These are phyloP conservation scores for Microthyrium microscopicum DNA, from an alignment of 2,329 filamentous ascomycete genomes.

Conservation along the genomic window DNA sequence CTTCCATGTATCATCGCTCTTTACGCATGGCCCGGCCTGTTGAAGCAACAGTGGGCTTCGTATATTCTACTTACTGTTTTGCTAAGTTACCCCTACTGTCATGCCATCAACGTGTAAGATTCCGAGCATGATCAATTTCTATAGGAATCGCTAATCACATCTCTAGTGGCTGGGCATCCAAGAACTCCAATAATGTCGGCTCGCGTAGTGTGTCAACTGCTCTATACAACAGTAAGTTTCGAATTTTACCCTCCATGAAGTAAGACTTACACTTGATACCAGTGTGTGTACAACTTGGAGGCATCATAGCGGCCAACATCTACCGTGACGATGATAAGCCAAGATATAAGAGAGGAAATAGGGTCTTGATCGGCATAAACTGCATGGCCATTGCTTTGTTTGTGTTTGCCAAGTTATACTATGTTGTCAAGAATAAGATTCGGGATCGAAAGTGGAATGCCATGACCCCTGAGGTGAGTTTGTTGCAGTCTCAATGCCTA, in stretches of 20 bases:
- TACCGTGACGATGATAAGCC: constrained; percentile 14
- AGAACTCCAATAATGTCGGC: constrained; percentile 10
- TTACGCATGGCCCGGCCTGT: constrained; percentile 26
- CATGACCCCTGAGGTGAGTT: constrained; percentile 17
- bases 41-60: constrained; percentile 31
- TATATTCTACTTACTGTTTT: constrained; percentile 34
- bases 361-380: constrained; percentile 15
- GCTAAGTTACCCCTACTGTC: constrained; percentile 37
- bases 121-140: background rate
- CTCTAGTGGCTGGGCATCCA: constrained; percentile 29
- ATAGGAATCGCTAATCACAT: constrained; percentile 25
- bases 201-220: constrained; percentile 12
- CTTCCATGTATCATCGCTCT: constrained; percentile 41
- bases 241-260: background rate
- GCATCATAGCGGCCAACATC: constrained; percentile 15
- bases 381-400: constrained; percentile 16
- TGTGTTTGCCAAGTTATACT: constrained; percentile 19
- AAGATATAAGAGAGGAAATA: constrained; percentile 12
- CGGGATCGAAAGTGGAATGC: constrained; percentile 19
- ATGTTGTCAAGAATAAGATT: constrained; percentile 16
- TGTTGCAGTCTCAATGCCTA: too few relatives aligned
- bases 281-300: constrained; percentile 14
- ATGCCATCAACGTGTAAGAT: constrained; percentile 20
- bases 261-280: background rate
- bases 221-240: constrained; percentile 13